Base-by-base conservation (phyloP, 2,329 filamentous ascomycete genomes). In the Xylaria sp. region DNA sequence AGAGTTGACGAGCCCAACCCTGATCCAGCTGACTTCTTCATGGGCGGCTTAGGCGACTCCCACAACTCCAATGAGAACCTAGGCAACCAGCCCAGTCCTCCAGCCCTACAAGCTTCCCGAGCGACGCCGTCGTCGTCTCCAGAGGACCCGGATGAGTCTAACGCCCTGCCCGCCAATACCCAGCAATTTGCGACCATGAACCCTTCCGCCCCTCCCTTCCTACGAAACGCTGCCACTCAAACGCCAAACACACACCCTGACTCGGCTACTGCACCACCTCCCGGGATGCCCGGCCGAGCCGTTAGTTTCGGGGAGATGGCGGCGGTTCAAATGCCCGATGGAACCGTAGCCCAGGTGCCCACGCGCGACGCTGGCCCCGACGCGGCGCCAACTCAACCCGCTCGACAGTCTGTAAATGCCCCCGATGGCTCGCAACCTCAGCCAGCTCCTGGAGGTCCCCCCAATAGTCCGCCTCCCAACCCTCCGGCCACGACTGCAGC, bases 401-500 rank as follows among this genome's bases (percentile, higher is more conserved):
- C 29, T 20, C 29, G 7, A 24, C 29, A 16, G 16, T 3, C 7
- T 18, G 18, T 7, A 18, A 46, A 8, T 16, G n/a, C n/a, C n/a
- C n/a, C n/a, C n/a, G n/a, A n/a, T n/a, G n/a, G n/a, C n/a, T n/a
- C 37, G 5, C 11, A 46, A 13, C 37, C 43, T 7, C 29, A 47
- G 11, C 8, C 50, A 2, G 34, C 39, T 3, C 24, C 42, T 2
- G 43, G 38, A 18, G 37, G 42, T 2, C 57, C 57, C 20, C 51
- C 57, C 40, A 20, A 34, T 20, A 49, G 51, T 1, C 54, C 54
- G n/a, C 57, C 54, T n/a, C 51, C 44, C 7, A 39, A 22, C 22
- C 53, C 53, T 18, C 57, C 54, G 20, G 29, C 37, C 9, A 11
- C 43, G 6, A 19, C 19, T 21, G 20, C 40, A 17, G 40, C 19